These are phyloP conservation scores for Capsicum pubescens DNA, from an alignment of 257 asterid genomes.

Conservation along the genomic window DNA sequence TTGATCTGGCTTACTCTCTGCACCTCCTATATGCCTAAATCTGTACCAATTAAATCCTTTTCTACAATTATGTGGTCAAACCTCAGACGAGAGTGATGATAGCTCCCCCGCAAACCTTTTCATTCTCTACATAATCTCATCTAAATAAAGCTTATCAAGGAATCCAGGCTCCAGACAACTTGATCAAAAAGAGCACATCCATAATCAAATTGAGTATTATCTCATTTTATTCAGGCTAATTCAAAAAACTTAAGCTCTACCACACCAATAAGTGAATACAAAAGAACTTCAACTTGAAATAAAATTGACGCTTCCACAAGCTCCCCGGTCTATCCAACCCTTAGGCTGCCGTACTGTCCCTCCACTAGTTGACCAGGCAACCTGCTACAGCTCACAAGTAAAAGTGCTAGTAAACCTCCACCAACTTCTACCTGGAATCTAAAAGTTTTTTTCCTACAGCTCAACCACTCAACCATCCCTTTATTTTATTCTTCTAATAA, in stretches of 20 bases:
- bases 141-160: neutral
- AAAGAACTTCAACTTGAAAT: neutral
- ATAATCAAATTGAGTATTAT: neutral
- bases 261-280: neutral
- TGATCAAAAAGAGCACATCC: slow-evolving; percentile 22
- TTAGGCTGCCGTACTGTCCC: neutral
- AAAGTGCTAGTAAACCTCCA: neutral
- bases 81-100: neutral
- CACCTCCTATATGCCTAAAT: neutral
- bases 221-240: neutral
- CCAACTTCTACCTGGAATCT: neutral
- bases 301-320: slow-evolving; percentile 13
- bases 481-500: neutral
- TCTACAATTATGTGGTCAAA: neutral
- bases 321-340: neutral
- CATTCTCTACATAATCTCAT: slow-evolving; percentile 21
- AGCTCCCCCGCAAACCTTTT: neutral
- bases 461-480: slow-evolving; percentile 1
- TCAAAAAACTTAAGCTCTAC: neutral
- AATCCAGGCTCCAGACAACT: neutral
- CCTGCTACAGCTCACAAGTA: neutral
- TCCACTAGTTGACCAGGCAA: neutral
- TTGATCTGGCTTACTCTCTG: neutral
- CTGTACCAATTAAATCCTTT: neutral
- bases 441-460: neutral